Percentiles rank a stretch among this genome's conserved stretches.
These are phyloP conservation scores for Fusarium verticillioides DNA, from an alignment of 2,329 filamentous ascomycete genomes.

Conservation along the genomic window DNA sequence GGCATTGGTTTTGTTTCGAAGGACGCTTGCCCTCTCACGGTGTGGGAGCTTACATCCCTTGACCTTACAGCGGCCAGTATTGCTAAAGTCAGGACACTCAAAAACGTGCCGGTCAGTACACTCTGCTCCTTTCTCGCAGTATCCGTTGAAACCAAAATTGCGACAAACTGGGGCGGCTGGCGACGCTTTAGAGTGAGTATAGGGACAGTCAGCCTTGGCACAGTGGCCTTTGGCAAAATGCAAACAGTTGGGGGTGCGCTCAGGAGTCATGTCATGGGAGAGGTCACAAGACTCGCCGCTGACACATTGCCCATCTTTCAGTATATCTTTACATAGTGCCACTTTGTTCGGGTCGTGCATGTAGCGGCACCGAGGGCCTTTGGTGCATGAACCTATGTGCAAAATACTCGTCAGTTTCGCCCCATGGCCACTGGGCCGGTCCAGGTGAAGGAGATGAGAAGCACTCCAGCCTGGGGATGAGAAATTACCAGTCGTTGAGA, in stretches of 20 bases:
- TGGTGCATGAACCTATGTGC: constrained; percentile 80
- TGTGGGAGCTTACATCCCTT: constrained; percentile 87
- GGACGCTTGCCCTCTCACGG: constrained; percentile 84
- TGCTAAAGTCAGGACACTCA: constrained; percentile 96
- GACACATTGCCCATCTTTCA: constrained; percentile 81
- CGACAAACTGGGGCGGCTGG: constrained; percentile 83
- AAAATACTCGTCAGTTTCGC: constrained; percentile 56
- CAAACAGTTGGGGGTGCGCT: constrained; percentile 88
- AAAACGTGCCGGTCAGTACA: constrained; percentile 88
- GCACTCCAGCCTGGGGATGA: constrained; percentile 51
- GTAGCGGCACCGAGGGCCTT: constrained; percentile 83
- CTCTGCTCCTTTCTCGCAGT: constrained; percentile 82
- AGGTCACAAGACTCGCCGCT: constrained; percentile 86
- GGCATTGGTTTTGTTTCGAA: constrained; percentile 72
- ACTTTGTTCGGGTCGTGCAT: constrained; percentile 88
- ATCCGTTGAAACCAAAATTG: constrained; percentile 86
- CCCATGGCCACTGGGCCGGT: constrained; percentile 52
- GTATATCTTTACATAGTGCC: constrained; percentile 88
- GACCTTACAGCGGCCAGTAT: constrained; percentile 83
- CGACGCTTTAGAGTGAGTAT: constrained; percentile 84
- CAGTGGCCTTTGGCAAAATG: constrained; percentile 93
- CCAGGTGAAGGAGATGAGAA: constrained; percentile 34
- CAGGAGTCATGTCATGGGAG: constrained; percentile 84
- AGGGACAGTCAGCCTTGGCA: constrained; percentile 85
- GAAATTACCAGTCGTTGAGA: constrained; percentile 75